Evolutionary conservation across 495 filamentous ascomycete species (phyloP).

Genomic region (Evernia prunastri): DNA sequence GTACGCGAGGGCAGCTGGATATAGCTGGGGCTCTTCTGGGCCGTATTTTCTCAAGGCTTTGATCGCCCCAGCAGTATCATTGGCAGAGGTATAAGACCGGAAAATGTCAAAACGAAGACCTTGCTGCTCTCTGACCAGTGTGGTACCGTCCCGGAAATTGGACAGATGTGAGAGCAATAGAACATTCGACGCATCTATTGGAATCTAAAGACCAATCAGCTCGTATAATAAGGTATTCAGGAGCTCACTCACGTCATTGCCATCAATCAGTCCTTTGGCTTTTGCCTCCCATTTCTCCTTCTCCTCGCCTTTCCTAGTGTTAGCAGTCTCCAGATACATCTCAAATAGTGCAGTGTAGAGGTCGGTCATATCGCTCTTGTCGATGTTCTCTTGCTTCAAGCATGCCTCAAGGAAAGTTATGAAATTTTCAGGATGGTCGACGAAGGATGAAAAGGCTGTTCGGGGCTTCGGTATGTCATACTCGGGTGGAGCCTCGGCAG

Average conservation of each 20-base stretch:
- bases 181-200: slow-evolving; percentile 91
- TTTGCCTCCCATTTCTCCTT: slow-evolving; percentile 81
- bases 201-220: slow-evolving; percentile 46
- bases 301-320: slow-evolving; percentile 57
- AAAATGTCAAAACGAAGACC: slow-evolving; percentile 93
- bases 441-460: slow-evolving; percentile 92
- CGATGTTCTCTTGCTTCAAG: slow-evolving; percentile 58
- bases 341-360: slow-evolving; percentile 95
- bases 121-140: slow-evolving; percentile 87
- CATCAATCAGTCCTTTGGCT: slow-evolving; percentile 76
- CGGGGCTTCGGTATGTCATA: slow-evolving; percentile 66
- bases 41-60: slow-evolving; percentile 87
- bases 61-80: slow-evolving; percentile 85
- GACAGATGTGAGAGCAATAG: slow-evolving; percentile 88
- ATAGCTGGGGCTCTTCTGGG: slow-evolving; percentile 83
- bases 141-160: slow-evolving; percentile 83
- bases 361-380: slow-evolving; percentile 67
- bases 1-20: slow-evolving; percentile 87
- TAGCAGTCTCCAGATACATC: slow-evolving; percentile 90
- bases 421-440: slow-evolving; percentile 87
- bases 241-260: slow-evolving; percentile 50
- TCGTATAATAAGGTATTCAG: neutral
- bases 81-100: slow-evolving; percentile 88
- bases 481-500: slow-evolving; percentile 25
- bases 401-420: slow-evolving; percentile 85